phyloP scores from a whole-genome alignment of 352 stramenopile species.

The Globisporangium viniferum region DNA sequence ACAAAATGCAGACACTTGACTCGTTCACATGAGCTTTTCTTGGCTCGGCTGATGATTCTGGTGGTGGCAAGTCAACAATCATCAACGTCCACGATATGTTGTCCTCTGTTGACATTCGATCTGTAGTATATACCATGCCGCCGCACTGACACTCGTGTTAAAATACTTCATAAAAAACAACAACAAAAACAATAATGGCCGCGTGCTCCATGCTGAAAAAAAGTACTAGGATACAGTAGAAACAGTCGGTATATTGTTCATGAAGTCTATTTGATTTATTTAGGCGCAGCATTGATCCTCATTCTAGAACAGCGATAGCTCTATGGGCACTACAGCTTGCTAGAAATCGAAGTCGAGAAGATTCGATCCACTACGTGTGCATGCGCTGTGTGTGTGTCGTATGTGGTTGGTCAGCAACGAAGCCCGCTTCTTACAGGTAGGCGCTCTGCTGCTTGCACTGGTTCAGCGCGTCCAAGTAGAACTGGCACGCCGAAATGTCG shows the following conservation, averaged over 20 bases:
- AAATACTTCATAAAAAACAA: neutral
- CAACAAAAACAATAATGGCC: neutral
- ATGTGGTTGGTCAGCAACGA: neutral
- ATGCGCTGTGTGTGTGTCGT: neutral
- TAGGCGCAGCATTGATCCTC: neutral
- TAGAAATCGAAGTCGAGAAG: neutral
- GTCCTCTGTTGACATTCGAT: neutral
- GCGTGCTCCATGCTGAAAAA: neutral
- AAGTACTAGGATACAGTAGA: neutral
- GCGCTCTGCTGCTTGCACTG: constrained; percentile 77
- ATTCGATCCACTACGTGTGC: neutral
- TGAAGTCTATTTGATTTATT: constrained; percentile 12
- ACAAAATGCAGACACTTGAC: too few species aligned
- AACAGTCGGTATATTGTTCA: neutral
- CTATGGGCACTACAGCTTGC: neutral
- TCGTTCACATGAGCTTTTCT: too few species aligned
- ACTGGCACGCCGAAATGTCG: constrained; percentile 81
- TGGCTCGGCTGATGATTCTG: too few species aligned
- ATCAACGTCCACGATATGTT: too few species aligned
- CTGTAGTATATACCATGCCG: neutral
- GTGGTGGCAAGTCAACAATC: too few species aligned
- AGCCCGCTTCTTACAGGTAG: constrained; percentile 34
- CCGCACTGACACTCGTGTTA: neutral
- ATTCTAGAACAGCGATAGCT: neutral
- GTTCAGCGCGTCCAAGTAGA: constrained; percentile 82